Evolutionary conservation across 2,329 filamentous ascomycete genomes (phyloP).

Genomic region (Arachnomyces sp.): DNA sequence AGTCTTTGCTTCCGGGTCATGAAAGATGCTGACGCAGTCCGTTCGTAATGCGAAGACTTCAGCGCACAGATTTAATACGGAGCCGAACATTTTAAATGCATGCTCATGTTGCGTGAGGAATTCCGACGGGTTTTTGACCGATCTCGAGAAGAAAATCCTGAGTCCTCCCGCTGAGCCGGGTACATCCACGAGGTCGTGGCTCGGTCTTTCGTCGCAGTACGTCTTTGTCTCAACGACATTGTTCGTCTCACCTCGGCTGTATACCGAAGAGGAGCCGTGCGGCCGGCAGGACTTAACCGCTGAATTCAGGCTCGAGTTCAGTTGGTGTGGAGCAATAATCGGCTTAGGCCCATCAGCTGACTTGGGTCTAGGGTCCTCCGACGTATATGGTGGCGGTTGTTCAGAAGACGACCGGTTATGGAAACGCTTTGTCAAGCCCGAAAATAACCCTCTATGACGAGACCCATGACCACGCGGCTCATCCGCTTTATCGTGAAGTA

Average conservation of each 20-base stretch:
- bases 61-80: slow-evolving; percentile 59
- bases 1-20: slow-evolving; percentile 66
- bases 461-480: slow-evolving; percentile 28
- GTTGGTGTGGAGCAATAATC: slow-evolving; percentile 36
- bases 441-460: slow-evolving; percentile 54
- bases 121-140: slow-evolving; percentile 40
- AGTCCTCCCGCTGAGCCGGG: slow-evolving; percentile 64
- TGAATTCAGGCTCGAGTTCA: slow-evolving; percentile 52
- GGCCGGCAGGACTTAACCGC: slow-evolving; percentile 72
- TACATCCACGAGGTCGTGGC: slow-evolving; percentile 62
- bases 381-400: slow-evolving; percentile 32
- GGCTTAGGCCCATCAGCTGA: slow-evolving; percentile 12
- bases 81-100: slow-evolving; percentile 61
- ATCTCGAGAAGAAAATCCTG: slow-evolving; percentile 61
- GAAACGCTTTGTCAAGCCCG: slow-evolving; percentile 57
- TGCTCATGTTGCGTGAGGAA: slow-evolving; percentile 56
- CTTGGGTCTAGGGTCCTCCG: slow-evolving; percentile 21
- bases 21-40: slow-evolving; percentile 73
- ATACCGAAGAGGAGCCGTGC: slow-evolving; percentile 65
- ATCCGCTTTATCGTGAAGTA: slow-evolving; percentile 16
- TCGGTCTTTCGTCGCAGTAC: slow-evolving; percentile 73
- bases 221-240: slow-evolving; percentile 72
- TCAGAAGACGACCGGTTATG: slow-evolving; percentile 24
- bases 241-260: slow-evolving; percentile 61
- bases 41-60: slow-evolving; percentile 63